Percentiles rank a stretch among this genome's conserved stretches.
phyloP scores from a whole-genome alignment of 495 filamentous ascomycete species.

The Clohesyomyces aquaticus region DNA sequence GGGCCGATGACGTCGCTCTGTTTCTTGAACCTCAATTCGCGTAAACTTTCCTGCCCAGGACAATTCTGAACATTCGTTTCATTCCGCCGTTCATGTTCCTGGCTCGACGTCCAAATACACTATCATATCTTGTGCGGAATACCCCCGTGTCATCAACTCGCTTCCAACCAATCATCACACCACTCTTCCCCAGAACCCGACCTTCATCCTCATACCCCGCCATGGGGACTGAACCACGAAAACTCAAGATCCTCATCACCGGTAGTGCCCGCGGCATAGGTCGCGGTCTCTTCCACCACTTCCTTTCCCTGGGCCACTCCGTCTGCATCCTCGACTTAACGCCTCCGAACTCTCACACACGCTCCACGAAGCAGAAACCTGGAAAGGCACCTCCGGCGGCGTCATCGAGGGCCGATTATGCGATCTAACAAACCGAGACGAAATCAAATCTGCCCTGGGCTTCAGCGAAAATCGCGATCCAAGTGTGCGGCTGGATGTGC shows the following conservation, averaged over 20 bases:
- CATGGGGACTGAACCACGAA: too few relatives aligned
- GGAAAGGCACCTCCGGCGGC: neutral
- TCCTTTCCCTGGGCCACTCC: slow-evolving; percentile 37
- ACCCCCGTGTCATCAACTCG: too few relatives aligned
- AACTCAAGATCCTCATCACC: slow-evolving; percentile 41
- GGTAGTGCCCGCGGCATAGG: slow-evolving; percentile 44
- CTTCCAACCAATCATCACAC: too few relatives aligned
- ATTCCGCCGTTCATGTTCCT: too few relatives aligned
- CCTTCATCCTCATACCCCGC: too few relatives aligned
- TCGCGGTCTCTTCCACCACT: slow-evolving; percentile 38
- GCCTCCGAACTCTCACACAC: slow-evolving; percentile 29
- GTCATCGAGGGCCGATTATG: neutral
- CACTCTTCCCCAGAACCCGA: too few relatives aligned
- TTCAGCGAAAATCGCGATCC: neutral
- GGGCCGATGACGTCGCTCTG: too few relatives aligned
- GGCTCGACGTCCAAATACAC: too few relatives aligned
- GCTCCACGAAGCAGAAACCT: neutral
- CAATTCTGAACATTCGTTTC: too few relatives aligned
- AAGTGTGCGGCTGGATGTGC: slow-evolving; percentile 11
- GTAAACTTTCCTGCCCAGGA: too few relatives aligned
- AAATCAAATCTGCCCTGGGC: neutral
- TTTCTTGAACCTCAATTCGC: too few relatives aligned
- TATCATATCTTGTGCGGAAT: too few relatives aligned
- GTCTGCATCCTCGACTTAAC: slow-evolving; percentile 40
- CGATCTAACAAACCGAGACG: slow-evolving; percentile 6